Evolutionary conservation across 2,329 filamentous ascomycete species (phyloP).

Genomic region (Lojkania enalia): DNA sequence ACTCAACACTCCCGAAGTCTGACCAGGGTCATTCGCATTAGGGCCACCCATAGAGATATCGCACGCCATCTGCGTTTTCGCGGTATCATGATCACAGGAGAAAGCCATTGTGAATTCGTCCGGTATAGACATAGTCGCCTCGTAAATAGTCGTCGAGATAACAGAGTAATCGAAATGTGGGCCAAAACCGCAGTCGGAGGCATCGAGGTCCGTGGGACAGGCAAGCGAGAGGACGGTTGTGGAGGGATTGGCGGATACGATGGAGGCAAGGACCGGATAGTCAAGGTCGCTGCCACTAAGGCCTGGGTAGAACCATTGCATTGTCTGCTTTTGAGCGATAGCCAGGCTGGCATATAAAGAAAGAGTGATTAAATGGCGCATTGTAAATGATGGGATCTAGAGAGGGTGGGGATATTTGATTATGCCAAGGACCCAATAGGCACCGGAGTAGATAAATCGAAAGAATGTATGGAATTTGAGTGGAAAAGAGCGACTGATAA

Average conservation of each 20-base stretch:
- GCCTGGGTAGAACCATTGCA: slow-evolving; percentile 15
- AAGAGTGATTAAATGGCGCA: background rate
- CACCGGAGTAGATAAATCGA: background rate
- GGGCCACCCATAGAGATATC: slow-evolving; percentile 20
- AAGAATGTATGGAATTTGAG: too few relatives aligned
- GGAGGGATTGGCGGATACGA: slow-evolving; percentile 9
- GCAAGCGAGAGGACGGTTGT: slow-evolving; percentile 9
- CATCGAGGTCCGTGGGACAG: slow-evolving; percentile 13
- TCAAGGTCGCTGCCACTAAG: slow-evolving; percentile 5
- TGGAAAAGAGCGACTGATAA: background rate
- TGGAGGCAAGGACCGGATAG: slow-evolving; percentile 5
- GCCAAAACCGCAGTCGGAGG: slow-evolving; percentile 30
- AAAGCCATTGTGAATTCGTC: slow-evolving; percentile 25
- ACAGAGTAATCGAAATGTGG: slow-evolving; percentile 23
- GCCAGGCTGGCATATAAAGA: slow-evolving; percentile 6
- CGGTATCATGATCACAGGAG: slow-evolving; percentile 29
- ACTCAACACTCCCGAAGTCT: background rate
- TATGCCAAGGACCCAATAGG: background rate
- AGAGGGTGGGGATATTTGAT: background rate
- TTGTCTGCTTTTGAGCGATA: slow-evolving; percentile 6
- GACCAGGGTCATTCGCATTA: slow-evolving; percentile 3
- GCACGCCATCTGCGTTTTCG: slow-evolving; percentile 28
- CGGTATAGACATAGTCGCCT: slow-evolving; percentile 21
- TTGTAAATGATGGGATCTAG: background rate
- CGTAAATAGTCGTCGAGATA: slow-evolving; percentile 25